Percentiles rank a stretch among this genome's conserved stretches.
These are phyloP conservation scores for Halenospora varia DNA, from an alignment of 495 filamentous ascomycete genomes.

Conservation along the genomic window DNA sequence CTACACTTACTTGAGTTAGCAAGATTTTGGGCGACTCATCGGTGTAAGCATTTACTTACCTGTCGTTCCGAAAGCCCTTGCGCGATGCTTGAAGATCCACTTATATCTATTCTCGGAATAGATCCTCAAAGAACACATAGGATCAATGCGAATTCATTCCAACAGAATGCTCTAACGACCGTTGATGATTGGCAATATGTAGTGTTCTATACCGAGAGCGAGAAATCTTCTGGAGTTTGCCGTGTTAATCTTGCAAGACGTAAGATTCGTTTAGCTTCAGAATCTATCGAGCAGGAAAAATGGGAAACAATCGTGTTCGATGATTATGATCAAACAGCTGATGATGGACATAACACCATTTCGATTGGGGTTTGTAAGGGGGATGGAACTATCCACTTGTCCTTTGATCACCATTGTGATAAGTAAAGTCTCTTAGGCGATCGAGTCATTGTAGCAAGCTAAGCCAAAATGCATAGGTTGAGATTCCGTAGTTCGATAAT, in stretches of 20 bases:
- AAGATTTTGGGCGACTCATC: neutral
- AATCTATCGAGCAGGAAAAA: neutral
- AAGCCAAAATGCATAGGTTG: conserved; percentile 4
- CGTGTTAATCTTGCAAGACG: conserved; percentile 12
- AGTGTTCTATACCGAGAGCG: conserved; percentile 28
- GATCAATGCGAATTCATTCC: conserved; percentile 31
- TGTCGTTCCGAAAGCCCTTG: neutral
- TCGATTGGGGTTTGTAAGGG: conserved; percentile 28
- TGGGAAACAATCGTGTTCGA: conserved; percentile 28
- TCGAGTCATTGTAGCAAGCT: neutral
- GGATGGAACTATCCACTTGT: conserved; percentile 32
- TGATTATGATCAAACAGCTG: conserved; percentile 30
- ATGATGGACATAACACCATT: conserved; percentile 33
- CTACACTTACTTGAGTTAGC: too few relatives aligned
- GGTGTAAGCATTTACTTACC: neutral
- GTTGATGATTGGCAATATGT: conserved; percentile 31
- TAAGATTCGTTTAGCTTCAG: conserved; percentile 14
- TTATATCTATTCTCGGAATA: conserved; percentile 16
- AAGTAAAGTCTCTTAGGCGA: conserved; percentile 4
- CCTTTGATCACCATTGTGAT: conserved; percentile 24
- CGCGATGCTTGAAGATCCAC: conserved; percentile 4
- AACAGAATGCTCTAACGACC: conserved; percentile 29
- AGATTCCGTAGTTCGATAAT: conserved; percentile 24
- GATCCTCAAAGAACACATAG: conserved; percentile 27
- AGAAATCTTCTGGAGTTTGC: conserved; percentile 11